phyloP scores from a whole-genome alignment of 108 stramenopile species.

The Skeletonema tropicum region DNA sequence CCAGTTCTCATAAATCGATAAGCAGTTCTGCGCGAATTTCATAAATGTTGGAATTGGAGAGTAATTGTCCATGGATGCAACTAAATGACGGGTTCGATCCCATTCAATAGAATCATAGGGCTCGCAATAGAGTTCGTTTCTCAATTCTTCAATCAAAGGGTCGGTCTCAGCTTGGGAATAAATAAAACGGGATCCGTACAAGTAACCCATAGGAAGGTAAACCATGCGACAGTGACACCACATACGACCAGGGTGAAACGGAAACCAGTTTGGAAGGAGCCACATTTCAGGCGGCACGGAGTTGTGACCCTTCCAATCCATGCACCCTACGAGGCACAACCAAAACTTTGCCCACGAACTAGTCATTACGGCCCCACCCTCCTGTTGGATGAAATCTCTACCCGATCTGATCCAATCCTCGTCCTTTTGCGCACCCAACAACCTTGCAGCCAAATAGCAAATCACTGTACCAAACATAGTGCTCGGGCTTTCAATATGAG shows the following conservation, averaged over 20 bases:
- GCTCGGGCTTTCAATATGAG: slow-evolving; percentile 96
- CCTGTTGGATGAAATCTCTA: slow-evolving; percentile 74
- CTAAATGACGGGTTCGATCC: slow-evolving; percentile 81
- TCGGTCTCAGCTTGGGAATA: slow-evolving; percentile 80
- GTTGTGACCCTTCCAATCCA: slow-evolving; percentile 96
- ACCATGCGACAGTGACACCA: slow-evolving; percentile 99
- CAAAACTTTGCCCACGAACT: slow-evolving; percentile 98
- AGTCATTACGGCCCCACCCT: slow-evolving; percentile 94
- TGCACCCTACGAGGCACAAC: slow-evolving; percentile 93
- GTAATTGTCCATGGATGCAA: slow-evolving; percentile 95
- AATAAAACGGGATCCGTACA: slow-evolving; percentile 86
- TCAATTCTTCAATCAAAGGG: slow-evolving; percentile 70
- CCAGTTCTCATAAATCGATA: slow-evolving; percentile 88
- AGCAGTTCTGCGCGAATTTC: slow-evolving; percentile 81
- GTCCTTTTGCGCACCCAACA: slow-evolving; percentile 81
- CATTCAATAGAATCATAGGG: slow-evolving; percentile 84
- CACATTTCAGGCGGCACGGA: slow-evolving; percentile 97
- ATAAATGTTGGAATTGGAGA: slow-evolving; percentile 88
- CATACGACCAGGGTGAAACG: slow-evolving; percentile 97
- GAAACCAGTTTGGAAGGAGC: slow-evolving; percentile 97
- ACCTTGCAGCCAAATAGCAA: slow-evolving; percentile 90
- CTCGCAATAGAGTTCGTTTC: slow-evolving; percentile 77
- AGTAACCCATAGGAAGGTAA: slow-evolving; percentile 96
- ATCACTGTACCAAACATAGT: slow-evolving; percentile 98
- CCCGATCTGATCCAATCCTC: slow-evolving; percentile 55